Conservation (phyloP, 2,329 filamentous ascomycete species). For the Botryotinia narcissicola region DNA sequence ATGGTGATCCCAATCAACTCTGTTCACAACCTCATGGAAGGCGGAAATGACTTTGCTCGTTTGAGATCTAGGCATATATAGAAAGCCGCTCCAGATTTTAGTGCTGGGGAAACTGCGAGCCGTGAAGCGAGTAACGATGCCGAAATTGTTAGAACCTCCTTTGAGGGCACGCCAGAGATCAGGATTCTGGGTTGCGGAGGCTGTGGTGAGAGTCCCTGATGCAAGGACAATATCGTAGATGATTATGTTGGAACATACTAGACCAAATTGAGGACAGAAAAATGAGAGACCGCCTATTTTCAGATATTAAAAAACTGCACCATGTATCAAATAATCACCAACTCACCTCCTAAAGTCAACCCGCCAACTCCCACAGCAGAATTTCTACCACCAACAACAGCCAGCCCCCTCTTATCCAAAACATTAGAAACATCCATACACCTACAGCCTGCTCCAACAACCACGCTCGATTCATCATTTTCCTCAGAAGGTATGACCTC, state of each 20-base stretch:
- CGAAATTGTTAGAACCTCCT: constrained; percentile 29
- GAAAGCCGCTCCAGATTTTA: constrained; percentile 41
- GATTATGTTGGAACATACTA: constrained; percentile 26
- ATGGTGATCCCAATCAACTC: constrained; percentile 25
- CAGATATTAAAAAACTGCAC: neutral
- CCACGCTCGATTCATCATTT: constrained; percentile 30
- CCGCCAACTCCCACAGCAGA: constrained; percentile 30
- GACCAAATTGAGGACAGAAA: constrained; percentile 27
- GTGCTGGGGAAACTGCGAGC: constrained; percentile 16
- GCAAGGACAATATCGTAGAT: constrained; percentile 26
- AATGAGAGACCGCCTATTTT: constrained; percentile 26
- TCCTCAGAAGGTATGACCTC: constrained; percentile 33
- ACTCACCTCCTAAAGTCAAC: constrained; percentile 28
- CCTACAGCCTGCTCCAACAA: constrained; percentile 41
- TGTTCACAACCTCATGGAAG: constrained; percentile 31
- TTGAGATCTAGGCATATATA: constrained; percentile 35
- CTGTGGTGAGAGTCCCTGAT: constrained; percentile 22
- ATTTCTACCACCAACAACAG: constrained; percentile 43
- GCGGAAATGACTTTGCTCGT: constrained; percentile 30
- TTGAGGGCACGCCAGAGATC: constrained; percentile 27
- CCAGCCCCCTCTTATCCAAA: constrained; percentile 34
- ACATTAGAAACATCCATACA: constrained; percentile 39
- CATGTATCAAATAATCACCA: neutral
- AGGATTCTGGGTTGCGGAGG: constrained; percentile 20
- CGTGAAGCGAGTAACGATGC: constrained; percentile 24